Evolutionary conservation across 148 eudicot species (phyloP).

Genomic region (Persicaria maculosa): DNA sequence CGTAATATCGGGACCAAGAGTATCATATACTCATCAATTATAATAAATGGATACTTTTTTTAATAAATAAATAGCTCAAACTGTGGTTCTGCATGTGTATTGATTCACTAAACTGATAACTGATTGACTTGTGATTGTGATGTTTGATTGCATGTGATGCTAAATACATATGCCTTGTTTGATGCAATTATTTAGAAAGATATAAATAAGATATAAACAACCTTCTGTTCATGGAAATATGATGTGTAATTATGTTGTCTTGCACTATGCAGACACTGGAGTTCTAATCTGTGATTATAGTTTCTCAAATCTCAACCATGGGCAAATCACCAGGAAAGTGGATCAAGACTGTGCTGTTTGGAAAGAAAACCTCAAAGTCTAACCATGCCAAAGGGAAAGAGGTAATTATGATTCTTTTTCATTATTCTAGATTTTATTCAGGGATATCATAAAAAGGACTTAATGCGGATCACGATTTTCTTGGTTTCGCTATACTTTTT

Average conservation of each 20-base stretch:
- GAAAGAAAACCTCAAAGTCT: constrained; percentile 77
- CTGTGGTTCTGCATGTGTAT: too few relatives aligned
- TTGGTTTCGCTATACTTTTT: not conserved
- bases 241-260: not conserved
- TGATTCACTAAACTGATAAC: too few relatives aligned
- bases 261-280: constrained; percentile 26
- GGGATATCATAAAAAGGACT: not conserved
- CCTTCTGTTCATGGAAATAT: constrained; percentile 9
- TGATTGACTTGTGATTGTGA: too few relatives aligned
- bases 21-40: too few relatives aligned
- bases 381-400: constrained; percentile 47
- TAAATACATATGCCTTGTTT: not conserved
- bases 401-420: constrained; percentile 15
- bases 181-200: not conserved
- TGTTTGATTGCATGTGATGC: not conserved
- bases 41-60: too few relatives aligned
- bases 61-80: too few relatives aligned
- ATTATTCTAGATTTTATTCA: not conserved
- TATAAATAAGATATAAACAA: not conserved
- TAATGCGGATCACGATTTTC: not conserved
- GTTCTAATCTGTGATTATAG: constrained; percentile 12
- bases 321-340: constrained; percentile 97
- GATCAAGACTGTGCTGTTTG: constrained; percentile 82
- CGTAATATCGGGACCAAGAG: too few relatives aligned
- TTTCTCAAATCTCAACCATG: constrained; percentile 35